Conservation (phyloP, 2,329 filamentous ascomycete species). For the Botrytis fabae region DNA sequence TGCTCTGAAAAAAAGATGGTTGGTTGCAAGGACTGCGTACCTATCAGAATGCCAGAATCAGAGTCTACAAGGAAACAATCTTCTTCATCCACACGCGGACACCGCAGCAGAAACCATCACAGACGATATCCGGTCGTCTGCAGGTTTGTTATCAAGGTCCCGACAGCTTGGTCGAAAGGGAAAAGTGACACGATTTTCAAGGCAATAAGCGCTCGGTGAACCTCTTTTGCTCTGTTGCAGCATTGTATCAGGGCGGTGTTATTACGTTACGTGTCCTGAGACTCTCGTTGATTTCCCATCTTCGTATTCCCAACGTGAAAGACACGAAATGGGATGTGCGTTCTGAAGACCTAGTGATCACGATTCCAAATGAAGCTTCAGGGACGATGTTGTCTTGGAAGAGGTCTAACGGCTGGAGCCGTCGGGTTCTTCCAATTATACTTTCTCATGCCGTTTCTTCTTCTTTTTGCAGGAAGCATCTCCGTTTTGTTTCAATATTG, state of each 20-base stretch:
- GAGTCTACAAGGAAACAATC: background rate
- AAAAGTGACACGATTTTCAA: background rate
- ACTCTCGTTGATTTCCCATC: background rate
- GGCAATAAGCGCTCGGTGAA: background rate
- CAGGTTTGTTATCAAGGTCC: slow-evolving; percentile 10
- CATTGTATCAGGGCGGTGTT: slow-evolving; percentile 8
- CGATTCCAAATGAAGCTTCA: background rate
- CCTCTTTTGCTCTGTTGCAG: background rate
- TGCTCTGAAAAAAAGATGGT: background rate
- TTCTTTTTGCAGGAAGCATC: background rate
- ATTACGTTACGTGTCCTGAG: slow-evolving; percentile 18
- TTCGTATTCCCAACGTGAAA: background rate
- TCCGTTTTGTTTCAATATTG: background rate
- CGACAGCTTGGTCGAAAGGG: slow-evolving; percentile 16
- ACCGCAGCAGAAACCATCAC: background rate
- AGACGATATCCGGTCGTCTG: slow-evolving; percentile 3
- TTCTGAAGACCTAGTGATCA: background rate
- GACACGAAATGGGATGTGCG: background rate
- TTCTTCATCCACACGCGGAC: background rate
- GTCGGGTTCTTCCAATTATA: background rate
- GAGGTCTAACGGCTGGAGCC: background rate
- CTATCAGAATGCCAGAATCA: background rate
- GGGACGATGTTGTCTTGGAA: background rate
- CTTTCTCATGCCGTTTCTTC: background rate
- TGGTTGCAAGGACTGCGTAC: background rate